Base-by-base conservation (phyloP, 805 yeast genomes). In the Lachancea thermotolerans region DNA sequence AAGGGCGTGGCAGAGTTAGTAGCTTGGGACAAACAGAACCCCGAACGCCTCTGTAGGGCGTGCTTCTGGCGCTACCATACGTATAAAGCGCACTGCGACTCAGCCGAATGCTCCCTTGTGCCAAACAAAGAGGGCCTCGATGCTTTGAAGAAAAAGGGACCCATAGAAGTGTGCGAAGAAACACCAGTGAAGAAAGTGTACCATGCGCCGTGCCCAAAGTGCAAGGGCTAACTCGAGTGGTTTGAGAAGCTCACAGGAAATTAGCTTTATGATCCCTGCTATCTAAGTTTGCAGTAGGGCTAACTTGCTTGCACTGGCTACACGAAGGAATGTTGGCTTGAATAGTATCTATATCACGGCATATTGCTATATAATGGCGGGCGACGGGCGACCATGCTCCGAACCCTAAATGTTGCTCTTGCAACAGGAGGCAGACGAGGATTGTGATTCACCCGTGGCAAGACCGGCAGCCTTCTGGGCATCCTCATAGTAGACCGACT, bases 401-500 rank as follows among this genome's bases (percentile, higher is more conserved):
- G 14, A 17, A 11, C 37, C 34, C 41, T 28, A 51, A 21, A 51
- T 39, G 45, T 46, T 52, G 41, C 50, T 47, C 45, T 50, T 50
- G 45, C 57, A 51, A 35, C 55, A 51, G 10, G 50, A 36, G 27
- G 42, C 25, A 27, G 49, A 33, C 9, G 46, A 32, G 9, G 43
- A 30, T 16, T 34, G 12, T 3, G 43, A 30, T 16, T 34, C 17
- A 8, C 21, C 33, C n/a, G 50, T 31, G 27, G 46, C 21, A 30
- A 36, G 21, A 18, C 48, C 42, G 15, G 55, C 54, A 42, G 55
- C 47, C 37, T 54, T 51, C 16, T 50, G 41, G 41, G 52, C 60
- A 32, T 60, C 66, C 18, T 59, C 61, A 37, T 53, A 63, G 46
- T 66, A 74, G 47, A 66, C 58, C 5, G 86, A 79, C 68, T 83